Conservation (phyloP, 2,329 filamentous ascomycete species). For the Monilinia fructicola region DNA sequence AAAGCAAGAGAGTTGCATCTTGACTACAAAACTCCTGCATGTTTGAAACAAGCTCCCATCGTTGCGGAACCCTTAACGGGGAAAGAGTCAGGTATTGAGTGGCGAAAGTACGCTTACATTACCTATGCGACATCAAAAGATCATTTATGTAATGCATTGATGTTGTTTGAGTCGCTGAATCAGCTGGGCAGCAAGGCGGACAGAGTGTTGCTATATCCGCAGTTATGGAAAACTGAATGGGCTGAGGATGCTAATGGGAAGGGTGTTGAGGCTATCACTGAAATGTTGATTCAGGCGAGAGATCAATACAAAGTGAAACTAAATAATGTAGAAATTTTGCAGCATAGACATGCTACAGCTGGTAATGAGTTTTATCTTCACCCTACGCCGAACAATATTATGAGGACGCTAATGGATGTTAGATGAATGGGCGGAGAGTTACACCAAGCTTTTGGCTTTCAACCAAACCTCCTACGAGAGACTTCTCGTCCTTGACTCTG, state of each 20-base stretch:
- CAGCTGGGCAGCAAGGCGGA: constrained; percentile 47
- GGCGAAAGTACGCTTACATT: constrained; percentile 49
- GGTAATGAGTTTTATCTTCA: constrained; percentile 38
- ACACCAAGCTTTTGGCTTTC: constrained; percentile 68
- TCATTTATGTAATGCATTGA: constrained; percentile 52
- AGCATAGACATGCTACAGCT: constrained; percentile 41
- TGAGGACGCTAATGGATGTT: background rate
- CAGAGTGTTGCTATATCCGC: constrained; percentile 49
- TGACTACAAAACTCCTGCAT: constrained; percentile 20
- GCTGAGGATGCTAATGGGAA: constrained; percentile 41
- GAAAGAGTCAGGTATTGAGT: constrained; percentile 40
- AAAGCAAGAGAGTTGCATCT: constrained; percentile 15
- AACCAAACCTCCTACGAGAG: constrained; percentile 59
- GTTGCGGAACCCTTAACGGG: constrained; percentile 18
- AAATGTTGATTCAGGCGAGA: constrained; percentile 41
- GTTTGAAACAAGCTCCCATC: constrained; percentile 20
- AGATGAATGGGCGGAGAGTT: constrained; percentile 44
- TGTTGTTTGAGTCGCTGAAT: constrained; percentile 50
- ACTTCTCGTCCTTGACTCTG: constrained; percentile 33
- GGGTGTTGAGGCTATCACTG: constrained; percentile 43
- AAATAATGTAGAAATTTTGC: constrained; percentile 46
- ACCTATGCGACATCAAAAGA: constrained; percentile 51
- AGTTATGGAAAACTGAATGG: constrained; percentile 27
- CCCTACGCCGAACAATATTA: background rate
- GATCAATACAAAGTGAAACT: constrained; percentile 49